A percentile compares a stretch with the other conserved stretches of the same genome.
Evolutionary conservation across 768 basidiomycete genomes (phyloP).

Genomic region (Kwoniella sp.): DNA sequence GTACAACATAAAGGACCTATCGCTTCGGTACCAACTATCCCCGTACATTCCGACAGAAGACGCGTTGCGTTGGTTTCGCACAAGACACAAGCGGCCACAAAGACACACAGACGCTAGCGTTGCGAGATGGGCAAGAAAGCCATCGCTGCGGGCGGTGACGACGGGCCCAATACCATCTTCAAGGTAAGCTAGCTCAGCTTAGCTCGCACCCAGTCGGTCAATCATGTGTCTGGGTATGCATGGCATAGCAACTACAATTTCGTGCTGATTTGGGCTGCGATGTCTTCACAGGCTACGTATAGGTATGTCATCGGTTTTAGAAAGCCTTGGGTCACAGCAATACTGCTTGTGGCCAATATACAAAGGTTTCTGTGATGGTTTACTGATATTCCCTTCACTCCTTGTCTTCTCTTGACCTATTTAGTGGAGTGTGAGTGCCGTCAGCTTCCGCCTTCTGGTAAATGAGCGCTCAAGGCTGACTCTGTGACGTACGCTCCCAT

Average conservation of each 20-base stretch:
- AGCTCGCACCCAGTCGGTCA: no score
- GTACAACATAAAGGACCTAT: not conserved
- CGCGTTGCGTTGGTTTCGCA: not conserved
- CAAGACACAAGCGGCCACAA: not conserved
- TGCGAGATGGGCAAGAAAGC: conserved; percentile 45
- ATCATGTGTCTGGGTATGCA: no score
- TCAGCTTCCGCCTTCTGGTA: not conserved
- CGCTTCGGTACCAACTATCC: not conserved
- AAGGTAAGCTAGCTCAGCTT: conserved; percentile 37
- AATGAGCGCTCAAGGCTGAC: not conserved
- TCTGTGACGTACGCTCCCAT: not conserved
- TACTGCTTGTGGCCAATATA: no score
- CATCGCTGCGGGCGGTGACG: conserved; percentile 40
- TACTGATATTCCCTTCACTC: conserved; percentile 10
- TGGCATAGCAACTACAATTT: no score
- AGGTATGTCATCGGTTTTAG: conserved; percentile 34
- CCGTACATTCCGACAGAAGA: not conserved
- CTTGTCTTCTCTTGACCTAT: conserved; percentile 7
- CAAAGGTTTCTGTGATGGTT: conserved; percentile 1
- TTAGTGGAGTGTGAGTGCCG: conserved; percentile 54
- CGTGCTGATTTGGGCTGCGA: conserved; percentile 9
- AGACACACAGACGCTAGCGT: not conserved
- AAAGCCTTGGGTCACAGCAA: not conserved
- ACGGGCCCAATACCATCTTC: conserved; percentile 52
- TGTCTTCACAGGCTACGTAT: conserved; percentile 43